Evolutionary conservation across 2,329 filamentous ascomycete species (phyloP), one percentile per base, ranked within the genome.

Genomic region (Botrytis cinerea): DNA sequence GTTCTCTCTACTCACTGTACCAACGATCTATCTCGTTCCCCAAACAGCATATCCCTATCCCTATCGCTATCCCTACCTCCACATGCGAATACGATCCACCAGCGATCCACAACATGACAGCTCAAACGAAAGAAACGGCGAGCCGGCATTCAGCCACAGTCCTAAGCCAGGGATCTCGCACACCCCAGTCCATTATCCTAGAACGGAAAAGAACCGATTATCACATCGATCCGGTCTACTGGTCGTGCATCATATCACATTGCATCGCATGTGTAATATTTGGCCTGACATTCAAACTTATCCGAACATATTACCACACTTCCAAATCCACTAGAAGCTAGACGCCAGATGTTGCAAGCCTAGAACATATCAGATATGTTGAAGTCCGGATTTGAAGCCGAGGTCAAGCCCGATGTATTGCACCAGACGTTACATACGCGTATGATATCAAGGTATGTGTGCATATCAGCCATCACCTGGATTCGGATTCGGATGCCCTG

Each of bases 61-160:
- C 51, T 54, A 28, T 22, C 61, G 0, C 25, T 45, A 25, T 64
- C n/a, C 62, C 64, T 46, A 46, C 35, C 18, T 57, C 51, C 51
- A 57, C 51, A 57, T 57, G 51, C 51, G n/a, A 57, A 32, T 28
- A 57, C 51, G 51, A 57, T n/a, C 46, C 51, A 54, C 25, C 28
- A 20, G n/a, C 46, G 10, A 20, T 35, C 62, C 62, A 64, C 8
- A 57, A 18, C n/a, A 57, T 57, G 51, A 28, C 51, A 28, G 51
- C 14, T 57, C 45, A 59, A 61, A 61, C 32, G 32, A 38, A 61
- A 63, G 14, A 45, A 63, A 63, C 61, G 61, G 60, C 60, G 22
- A 40, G 40, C 61, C 40, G 8, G 40, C 61, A 64, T 64, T 64
- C 40, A 64, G 61, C 61, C 61, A 64, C 61, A 46, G 10, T 64